A percentile compares a stretch with the other conserved stretches of the same genome.
Conservation (phyloP, 1,139 yeast genomes). For the Lizanozyma gosingica region DNA sequence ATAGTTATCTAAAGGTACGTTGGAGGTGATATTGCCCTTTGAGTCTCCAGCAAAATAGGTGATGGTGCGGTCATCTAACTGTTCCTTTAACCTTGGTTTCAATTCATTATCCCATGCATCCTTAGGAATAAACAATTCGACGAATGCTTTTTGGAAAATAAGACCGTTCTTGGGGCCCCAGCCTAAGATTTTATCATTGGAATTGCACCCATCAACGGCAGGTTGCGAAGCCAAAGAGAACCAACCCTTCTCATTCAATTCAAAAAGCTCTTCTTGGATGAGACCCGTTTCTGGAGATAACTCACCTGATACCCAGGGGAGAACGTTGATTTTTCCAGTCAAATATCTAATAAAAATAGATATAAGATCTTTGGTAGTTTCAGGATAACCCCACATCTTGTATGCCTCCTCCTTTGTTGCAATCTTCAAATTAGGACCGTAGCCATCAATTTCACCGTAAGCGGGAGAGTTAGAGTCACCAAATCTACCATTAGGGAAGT, state of each 20-base stretch:
- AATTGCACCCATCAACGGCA: conserved; percentile 68
- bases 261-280: conserved; percentile 83
- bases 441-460: conserved; percentile 95
- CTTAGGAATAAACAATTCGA: conserved; percentile 74
- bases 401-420: conserved; percentile 64
- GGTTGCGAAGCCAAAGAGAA: conserved; percentile 96
- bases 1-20: conserved; percentile 31
- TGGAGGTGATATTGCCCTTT: conserved; percentile 49
- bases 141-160: conserved; percentile 89
- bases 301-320: conserved; percentile 90
- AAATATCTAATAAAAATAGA: conserved; percentile 65
- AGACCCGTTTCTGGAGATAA: conserved; percentile 84
- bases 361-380: conserved; percentile 51
- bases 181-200: conserved; percentile 83
- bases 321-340: conserved; percentile 61
- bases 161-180: conserved; percentile 93
- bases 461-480: conserved; percentile 98
- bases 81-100: conserved; percentile 40
- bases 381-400: conserved; percentile 79
- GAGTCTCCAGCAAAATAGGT: conserved; percentile 70
- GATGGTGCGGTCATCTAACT: conserved; percentile 33
- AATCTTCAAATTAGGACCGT: conserved; percentile 83
- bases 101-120: conserved; percentile 55
- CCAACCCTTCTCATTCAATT: conserved; percentile 64
- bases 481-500: conserved; percentile 94